phyloP scores from a whole-genome alignment of 441 rosid species.

The Corymbia calophylla region DNA sequence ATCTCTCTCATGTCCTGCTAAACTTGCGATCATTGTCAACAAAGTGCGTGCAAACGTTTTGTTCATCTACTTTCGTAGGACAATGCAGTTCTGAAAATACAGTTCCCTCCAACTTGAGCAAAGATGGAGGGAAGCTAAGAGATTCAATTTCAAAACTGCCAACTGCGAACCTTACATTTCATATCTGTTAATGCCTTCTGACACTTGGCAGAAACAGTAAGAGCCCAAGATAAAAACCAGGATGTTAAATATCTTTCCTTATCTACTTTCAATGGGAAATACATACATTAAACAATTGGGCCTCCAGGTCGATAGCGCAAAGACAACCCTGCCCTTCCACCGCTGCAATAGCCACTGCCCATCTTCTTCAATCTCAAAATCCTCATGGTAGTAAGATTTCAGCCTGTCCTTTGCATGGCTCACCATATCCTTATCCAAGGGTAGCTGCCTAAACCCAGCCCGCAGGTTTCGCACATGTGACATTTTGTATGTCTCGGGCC shows the following conservation, averaged over 20 bases:
- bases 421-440: conserved; percentile 15
- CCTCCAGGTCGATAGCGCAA: conserved; percentile 20
- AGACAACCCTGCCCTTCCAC: conserved; percentile 39
- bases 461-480: neutral
- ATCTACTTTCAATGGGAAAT: neutral
- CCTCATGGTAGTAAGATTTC: conserved; percentile 23
- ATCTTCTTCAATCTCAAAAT: conserved; percentile 33
- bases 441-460: conserved; percentile 2
- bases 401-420: conserved; percentile 1
- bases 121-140: neutral
- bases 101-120: neutral
- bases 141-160: neutral
- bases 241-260: neutral
- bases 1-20: neutral
- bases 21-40: neutral
- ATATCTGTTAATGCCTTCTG: neutral
- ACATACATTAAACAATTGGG: neutral
- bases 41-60: neutral
- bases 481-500: conserved; percentile 1
- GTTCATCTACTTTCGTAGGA: neutral
- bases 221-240: neutral
- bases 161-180: neutral
- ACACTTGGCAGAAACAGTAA: neutral
- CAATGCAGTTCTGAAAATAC: neutral
- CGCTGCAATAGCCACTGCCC: conserved; percentile 36